phyloP scores from a whole-genome alignment of 2,329 filamentous ascomycete species.

The Alternaria consortialis region DNA sequence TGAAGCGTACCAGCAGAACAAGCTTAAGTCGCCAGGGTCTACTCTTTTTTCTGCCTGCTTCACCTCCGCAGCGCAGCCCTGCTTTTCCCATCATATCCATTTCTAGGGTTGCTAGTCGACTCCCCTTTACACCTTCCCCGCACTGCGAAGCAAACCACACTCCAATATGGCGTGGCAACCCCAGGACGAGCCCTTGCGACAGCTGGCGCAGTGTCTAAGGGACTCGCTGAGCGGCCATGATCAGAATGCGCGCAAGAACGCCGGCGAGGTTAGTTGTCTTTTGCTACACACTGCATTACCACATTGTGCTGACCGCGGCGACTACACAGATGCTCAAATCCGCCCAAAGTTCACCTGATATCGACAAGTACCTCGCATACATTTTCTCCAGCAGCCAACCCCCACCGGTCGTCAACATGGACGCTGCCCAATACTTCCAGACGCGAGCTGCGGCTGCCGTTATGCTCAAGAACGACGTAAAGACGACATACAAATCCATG shows the following conservation, averaged over 20 bases:
- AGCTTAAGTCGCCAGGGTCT: conserved; percentile 39
- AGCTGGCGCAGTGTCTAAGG: conserved; percentile 87
- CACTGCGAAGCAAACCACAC: conserved; percentile 24
- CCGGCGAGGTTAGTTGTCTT: conserved; percentile 75
- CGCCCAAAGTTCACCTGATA: conserved; percentile 86
- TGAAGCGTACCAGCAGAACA: conserved; percentile 40
- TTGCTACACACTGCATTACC: conserved; percentile 13
- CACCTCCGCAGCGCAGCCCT: conserved; percentile 18
- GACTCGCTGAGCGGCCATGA: conserved; percentile 91
- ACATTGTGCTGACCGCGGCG: conserved; percentile 36
- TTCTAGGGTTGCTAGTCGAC: conserved; percentile 13
- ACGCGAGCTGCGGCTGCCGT: conserved; percentile 88
- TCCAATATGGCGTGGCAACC: conserved; percentile 89
- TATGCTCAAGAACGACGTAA: conserved; percentile 95
- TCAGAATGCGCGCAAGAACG: conserved; percentile 82
- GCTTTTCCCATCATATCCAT: conserved; percentile 10
- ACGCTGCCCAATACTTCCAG: conserved; percentile 71
- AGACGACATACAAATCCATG: conserved; percentile 76
- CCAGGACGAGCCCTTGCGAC: conserved; percentile 82
- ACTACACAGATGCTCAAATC: conserved; percentile 82
- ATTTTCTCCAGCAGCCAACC: conserved; percentile 77
- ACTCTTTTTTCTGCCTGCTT: conserved; percentile 19
- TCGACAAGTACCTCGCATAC: conserved; percentile 96
- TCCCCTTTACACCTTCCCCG: conserved; percentile 18
- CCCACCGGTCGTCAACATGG: conserved; percentile 68